Percentiles rank a stretch among this genome's conserved stretches.
phyloP scores from a whole-genome alignment of 148 eudicot genomes.

The Vaccinium macrocarpon region DNA sequence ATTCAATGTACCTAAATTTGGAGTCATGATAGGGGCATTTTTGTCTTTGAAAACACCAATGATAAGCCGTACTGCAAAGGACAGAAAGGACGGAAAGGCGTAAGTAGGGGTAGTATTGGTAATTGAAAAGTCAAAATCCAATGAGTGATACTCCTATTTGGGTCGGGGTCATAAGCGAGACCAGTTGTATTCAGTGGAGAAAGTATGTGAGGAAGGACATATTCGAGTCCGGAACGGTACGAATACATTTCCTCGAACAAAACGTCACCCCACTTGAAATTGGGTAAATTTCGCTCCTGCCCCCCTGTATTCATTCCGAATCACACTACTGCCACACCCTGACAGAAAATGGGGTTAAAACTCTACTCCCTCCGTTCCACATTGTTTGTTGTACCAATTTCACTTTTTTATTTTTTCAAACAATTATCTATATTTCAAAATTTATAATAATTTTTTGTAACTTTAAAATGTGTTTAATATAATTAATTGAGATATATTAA shows the following conservation, averaged over 20 bases:
- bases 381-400: too few relatives aligned
- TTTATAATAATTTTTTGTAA: too few relatives aligned
- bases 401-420: too few relatives aligned
- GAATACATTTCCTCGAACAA: slow-evolving; percentile 2
- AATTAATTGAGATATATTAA: too few relatives aligned
- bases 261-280: neutral
- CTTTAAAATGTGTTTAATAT: too few relatives aligned
- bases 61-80: slow-evolving; percentile 67
- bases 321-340: neutral
- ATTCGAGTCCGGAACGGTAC: slow-evolving; percentile 46
- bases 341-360: too few relatives aligned
- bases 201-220: slow-evolving; percentile 59
- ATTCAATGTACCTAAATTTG: neutral
- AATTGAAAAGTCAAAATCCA: slow-evolving; percentile 17
- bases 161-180: slow-evolving; percentile 21
- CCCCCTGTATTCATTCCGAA: neutral
- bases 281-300: neutral
- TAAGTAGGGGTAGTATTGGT: slow-evolving; percentile 25
- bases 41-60: slow-evolving; percentile 17
- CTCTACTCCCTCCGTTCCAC: too few relatives aligned
- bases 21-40: slow-evolving; percentile 16
- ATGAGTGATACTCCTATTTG: neutral
- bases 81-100: slow-evolving; percentile 37
- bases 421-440: too few relatives aligned
- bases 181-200: slow-evolving; percentile 51